Evolutionary conservation across 2,329 filamentous ascomycete genomes (phyloP).

Genomic region (Sarocladium oryzae): DNA sequence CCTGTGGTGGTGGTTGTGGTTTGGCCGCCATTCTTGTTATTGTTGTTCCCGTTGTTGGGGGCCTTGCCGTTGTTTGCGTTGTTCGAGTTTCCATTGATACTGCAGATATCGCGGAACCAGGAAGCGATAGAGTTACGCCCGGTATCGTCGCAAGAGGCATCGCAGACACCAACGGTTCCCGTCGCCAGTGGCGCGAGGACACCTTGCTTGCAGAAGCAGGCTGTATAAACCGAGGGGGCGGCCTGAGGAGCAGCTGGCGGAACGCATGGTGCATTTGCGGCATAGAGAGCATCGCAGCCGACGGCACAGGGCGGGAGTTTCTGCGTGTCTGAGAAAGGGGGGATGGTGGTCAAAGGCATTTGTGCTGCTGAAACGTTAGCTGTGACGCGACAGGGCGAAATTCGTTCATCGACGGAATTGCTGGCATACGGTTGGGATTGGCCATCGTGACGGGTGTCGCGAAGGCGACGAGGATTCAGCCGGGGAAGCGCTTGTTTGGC

Average conservation of each 20-base stretch:
- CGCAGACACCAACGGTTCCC: constrained; percentile 55
- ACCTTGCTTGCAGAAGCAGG: constrained; percentile 67
- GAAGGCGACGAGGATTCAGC: neutral
- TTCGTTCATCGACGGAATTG: no score
- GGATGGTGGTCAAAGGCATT: constrained; percentile 40
- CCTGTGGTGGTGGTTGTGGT: constrained; percentile 9
- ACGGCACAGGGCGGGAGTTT: constrained; percentile 56
- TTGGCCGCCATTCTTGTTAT: constrained; percentile 7
- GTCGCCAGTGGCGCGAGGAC: constrained; percentile 52
- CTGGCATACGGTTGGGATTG: no score
- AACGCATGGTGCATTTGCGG: constrained; percentile 67
- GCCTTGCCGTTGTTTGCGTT: constrained; percentile 7
- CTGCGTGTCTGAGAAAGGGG: constrained; percentile 40
- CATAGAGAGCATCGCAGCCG: constrained; percentile 53
- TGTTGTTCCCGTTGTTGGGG: constrained; percentile 12
- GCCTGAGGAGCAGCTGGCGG: constrained; percentile 46
- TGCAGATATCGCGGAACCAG: constrained; percentile 68
- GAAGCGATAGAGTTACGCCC: constrained; percentile 50
- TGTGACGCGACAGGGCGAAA: neutral
- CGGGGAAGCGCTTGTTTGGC: neutral
- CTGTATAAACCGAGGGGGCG: constrained; percentile 48
- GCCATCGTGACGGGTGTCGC: neutral
- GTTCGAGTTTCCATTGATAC: constrained; percentile 21
- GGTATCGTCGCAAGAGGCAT: constrained; percentile 45
- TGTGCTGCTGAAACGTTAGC: constrained; percentile 1